phyloP scores from a whole-genome alignment of 371 early-diverging fungal species.

The Thermomucor indicae-seudaticae region DNA sequence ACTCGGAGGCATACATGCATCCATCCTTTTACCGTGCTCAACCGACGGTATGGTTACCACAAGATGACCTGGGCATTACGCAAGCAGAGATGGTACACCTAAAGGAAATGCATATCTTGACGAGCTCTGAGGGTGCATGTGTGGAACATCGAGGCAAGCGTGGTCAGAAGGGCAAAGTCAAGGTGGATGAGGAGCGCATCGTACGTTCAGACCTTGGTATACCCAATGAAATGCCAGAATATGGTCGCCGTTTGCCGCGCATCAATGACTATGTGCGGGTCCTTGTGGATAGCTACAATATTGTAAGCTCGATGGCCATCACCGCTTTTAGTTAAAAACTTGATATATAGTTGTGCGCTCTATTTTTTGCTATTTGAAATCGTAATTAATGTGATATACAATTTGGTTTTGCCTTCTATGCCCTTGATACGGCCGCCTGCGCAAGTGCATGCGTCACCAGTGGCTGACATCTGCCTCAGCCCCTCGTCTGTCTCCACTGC shows the following conservation, averaged over 20 bases:
- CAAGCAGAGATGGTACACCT: constrained; percentile 9
- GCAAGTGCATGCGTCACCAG: no score
- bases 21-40: constrained; percentile 13
- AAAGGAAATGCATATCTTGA: constrained; percentile 3
- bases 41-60: constrained; percentile 21
- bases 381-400: no score
- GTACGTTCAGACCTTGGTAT: constrained; percentile 10
- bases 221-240: constrained; percentile 10
- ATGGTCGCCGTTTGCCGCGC: background rate
- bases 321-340: no score
- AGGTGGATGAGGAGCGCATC: constrained; percentile 9
- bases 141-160: constrained; percentile 6
- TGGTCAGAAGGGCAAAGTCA: constrained; percentile 13
- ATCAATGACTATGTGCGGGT: constrained; percentile 9
- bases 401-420: no score
- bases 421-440: no score
- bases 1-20: constrained; percentile 16
- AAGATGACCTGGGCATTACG: constrained; percentile 22
- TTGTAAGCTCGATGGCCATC: constrained; percentile 4
- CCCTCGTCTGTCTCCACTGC: no score
- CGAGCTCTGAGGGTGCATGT: constrained; percentile 3
- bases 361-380: no score
- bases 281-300: constrained; percentile 9
- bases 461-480: no score
- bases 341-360: no score